These are phyloP conservation scores for Endoconidiophora laricicola DNA, from an alignment of 2,329 filamentous ascomycete genomes.

Conservation along the genomic window DNA sequence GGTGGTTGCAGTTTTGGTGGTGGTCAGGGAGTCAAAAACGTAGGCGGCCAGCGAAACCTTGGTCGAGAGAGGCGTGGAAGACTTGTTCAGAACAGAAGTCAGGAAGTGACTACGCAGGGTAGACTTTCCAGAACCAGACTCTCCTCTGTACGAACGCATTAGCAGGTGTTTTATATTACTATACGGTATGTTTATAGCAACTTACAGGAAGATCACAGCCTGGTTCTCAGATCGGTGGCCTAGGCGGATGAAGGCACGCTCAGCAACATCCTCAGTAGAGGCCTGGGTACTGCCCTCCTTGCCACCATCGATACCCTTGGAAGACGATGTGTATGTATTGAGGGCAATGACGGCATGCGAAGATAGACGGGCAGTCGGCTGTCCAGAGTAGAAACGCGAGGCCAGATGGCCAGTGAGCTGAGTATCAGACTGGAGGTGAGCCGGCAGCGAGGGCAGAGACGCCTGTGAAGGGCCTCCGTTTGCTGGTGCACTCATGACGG, in stretches of 20 bases:
- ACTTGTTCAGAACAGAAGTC: constrained; percentile 71
- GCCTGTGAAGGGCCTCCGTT: constrained; percentile 34
- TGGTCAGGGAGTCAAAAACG: constrained; percentile 89
- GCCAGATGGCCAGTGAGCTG: constrained; percentile 70
- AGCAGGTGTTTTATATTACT: not conserved
- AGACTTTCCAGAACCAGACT: constrained; percentile 92
- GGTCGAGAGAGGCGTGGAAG: constrained; percentile 78
- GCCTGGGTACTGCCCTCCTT: constrained; percentile 86
- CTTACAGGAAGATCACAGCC: constrained; percentile 81
- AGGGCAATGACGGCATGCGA: constrained; percentile 82
- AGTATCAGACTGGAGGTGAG: constrained; percentile 63
- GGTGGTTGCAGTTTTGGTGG: constrained; percentile 90
- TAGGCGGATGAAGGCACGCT: constrained; percentile 68
- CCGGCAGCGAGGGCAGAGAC: constrained; percentile 73
- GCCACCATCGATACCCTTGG: constrained; percentile 74
- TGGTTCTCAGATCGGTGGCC: constrained; percentile 87
- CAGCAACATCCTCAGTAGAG: constrained; percentile 81
- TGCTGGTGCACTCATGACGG: constrained; percentile 41
- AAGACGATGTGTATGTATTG: constrained; percentile 85
- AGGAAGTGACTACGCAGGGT: constrained; percentile 82
- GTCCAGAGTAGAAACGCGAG: constrained; percentile 77
- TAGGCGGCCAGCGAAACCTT: constrained; percentile 90
- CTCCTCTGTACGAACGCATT: constrained; percentile 43
- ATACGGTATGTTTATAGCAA: constrained; percentile 16
- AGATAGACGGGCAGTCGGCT: constrained; percentile 76